phyloP scores from a whole-genome alignment of 805 yeast species.

The Helenozyma baotianmanensis region DNA sequence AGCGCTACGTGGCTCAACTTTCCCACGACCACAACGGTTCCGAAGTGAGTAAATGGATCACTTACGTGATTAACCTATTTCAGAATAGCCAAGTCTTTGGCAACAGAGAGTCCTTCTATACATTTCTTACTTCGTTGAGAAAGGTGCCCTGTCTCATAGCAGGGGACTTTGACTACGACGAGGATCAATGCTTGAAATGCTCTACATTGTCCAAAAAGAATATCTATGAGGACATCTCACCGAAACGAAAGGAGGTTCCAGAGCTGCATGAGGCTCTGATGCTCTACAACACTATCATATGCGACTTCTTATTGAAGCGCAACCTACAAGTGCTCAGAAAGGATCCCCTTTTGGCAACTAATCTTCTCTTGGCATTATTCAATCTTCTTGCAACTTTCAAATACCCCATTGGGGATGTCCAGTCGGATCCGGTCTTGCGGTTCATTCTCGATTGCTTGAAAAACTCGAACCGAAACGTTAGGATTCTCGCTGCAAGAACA shows the following conservation, averaged over 20 bases:
- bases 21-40: neutral
- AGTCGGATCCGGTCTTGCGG: conserved; percentile 26
- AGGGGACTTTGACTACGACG: conserved; percentile 28
- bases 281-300: conserved; percentile 22
- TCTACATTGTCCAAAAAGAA: conserved; percentile 24
- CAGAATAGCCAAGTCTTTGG: conserved; percentile 6
- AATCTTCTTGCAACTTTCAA: conserved; percentile 50
- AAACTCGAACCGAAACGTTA: conserved; percentile 46
- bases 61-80: conserved; percentile 11
- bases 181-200: conserved; percentile 36
- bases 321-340: conserved; percentile 7
- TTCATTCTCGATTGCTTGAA: conserved; percentile 38
- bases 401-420: conserved; percentile 36
- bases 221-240: conserved; percentile 20
- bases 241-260: conserved; percentile 18
- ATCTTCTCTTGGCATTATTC: conserved; percentile 45
- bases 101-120: conserved; percentile 14
- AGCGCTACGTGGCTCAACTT: conserved; percentile 1
- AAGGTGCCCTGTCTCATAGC: conserved; percentile 39
- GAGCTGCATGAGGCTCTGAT: conserved; percentile 20
- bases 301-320: conserved; percentile 13
- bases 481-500: conserved; percentile 49
- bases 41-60: conserved; percentile 19
- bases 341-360: conserved; percentile 29
- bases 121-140: conserved; percentile 38